These are phyloP conservation scores for Eucalyptus pumila DNA, from an alignment of 345 rosid species.

Conservation along the genomic window DNA sequence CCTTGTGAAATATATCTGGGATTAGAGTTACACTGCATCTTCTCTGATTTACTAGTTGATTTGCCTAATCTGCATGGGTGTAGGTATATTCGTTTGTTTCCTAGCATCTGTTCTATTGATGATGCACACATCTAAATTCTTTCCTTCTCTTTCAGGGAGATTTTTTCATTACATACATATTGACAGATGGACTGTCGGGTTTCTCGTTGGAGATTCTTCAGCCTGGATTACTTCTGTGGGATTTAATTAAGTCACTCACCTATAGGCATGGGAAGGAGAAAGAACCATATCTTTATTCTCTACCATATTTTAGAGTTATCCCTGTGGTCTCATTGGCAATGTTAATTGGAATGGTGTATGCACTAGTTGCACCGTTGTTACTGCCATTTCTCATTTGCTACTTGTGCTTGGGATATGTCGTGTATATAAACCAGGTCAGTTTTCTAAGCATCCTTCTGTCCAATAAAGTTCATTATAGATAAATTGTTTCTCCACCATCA, in stretches of 20 bases:
- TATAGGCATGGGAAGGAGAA: constrained; percentile 39
- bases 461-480: background rate
- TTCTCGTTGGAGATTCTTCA: constrained; percentile 86
- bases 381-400: constrained; percentile 79
- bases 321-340: constrained; percentile 64
- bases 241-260: constrained; percentile 29
- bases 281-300: constrained; percentile 59
- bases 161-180: constrained; percentile 78
- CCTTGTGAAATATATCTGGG: background rate
- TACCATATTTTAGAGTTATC: constrained; percentile 66
- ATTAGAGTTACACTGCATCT: background rate
- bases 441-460: background rate
- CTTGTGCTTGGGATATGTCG: constrained; percentile 71
- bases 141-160: constrained; percentile 38
- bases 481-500: background rate
- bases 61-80: background rate
- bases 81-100: background rate
- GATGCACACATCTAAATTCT: background rate
- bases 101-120: background rate
- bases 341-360: constrained; percentile 75
- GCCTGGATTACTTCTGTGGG: constrained; percentile 51
- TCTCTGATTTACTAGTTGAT: background rate
- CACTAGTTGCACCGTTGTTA: constrained; percentile 68
- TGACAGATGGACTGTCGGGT: constrained; percentile 78
- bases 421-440: constrained; percentile 68